A percentile compares a stretch with the other conserved stretches of the same genome.
Evolutionary conservation across 176 grass and related monocot species (phyloP).

Genomic region (Oryza meyeriana): DNA sequence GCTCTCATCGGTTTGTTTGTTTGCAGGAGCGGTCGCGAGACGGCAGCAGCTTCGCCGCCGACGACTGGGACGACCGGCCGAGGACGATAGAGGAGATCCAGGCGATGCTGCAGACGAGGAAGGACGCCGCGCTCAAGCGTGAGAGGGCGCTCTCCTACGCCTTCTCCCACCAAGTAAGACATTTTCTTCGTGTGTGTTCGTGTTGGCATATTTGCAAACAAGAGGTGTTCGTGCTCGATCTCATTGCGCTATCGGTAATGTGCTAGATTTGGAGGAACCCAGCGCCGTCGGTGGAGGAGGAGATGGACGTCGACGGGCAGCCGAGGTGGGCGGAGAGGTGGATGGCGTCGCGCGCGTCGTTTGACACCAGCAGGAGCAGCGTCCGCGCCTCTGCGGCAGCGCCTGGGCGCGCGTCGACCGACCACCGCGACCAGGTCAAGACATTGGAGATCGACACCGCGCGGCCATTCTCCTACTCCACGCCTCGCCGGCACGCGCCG

Average conservation of each 20-base stretch:
- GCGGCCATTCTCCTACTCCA: constrained; percentile 72
- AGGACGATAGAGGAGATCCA: constrained; percentile 93
- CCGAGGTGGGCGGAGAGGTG: constrained; percentile 78
- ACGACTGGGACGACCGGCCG: constrained; percentile 87
- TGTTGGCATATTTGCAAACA: background rate
- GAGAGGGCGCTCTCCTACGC: constrained; percentile 88
- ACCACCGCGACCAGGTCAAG: constrained; percentile 70
- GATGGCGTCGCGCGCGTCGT: constrained; percentile 82
- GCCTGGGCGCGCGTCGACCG: constrained; percentile 57
- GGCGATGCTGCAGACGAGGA: constrained; percentile 71
- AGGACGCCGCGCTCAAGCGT: constrained; percentile 81
- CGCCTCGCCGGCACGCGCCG: constrained; percentile 36
- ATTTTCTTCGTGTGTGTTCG: background rate
- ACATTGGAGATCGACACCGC: constrained; percentile 85
- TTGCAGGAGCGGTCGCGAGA: constrained; percentile 72
- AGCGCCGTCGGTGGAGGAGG: constrained; percentile 51
- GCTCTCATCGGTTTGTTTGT: background rate
- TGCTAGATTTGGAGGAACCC: constrained; percentile 78
- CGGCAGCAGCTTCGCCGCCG: constrained; percentile 77
- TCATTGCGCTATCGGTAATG: background rate
- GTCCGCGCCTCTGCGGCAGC: background rate
- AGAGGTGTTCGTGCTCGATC: background rate
- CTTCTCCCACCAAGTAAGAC: constrained; percentile 73
- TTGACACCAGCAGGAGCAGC: constrained; percentile 71
- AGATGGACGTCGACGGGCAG: constrained; percentile 50